A percentile compares a stretch with the other conserved stretches of the same genome.
phyloP scores from a whole-genome alignment of 257 asterid species.

The Salvia miltiorrhiza region DNA sequence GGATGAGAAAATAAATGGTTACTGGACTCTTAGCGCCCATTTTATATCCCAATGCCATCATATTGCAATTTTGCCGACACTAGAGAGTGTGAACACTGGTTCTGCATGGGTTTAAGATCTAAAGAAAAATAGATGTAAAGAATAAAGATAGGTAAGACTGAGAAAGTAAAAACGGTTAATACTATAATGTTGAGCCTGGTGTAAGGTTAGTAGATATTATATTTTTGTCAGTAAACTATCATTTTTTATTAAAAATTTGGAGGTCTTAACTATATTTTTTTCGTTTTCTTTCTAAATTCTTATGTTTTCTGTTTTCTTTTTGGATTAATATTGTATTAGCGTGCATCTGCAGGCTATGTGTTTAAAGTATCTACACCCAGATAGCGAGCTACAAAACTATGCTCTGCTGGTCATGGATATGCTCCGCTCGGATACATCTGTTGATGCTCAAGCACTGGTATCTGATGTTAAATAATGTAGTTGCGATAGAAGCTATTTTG shows the following conservation, averaged over 20 bases:
- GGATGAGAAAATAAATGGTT: constrained; percentile 18
- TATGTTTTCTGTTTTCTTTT: no score
- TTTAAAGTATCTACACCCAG: constrained; percentile 81
- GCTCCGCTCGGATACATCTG: constrained; percentile 64
- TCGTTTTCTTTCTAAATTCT: constrained; percentile 19
- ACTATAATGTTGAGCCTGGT: constrained; percentile 6
- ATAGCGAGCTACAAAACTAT: constrained; percentile 79
- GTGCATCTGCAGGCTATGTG: constrained; percentile 67
- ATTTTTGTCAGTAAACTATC: constrained; percentile 6
- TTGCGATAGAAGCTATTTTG: constrained; percentile 5
- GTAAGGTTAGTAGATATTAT: constrained; percentile 6
- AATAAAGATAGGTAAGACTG: constrained; percentile 14
- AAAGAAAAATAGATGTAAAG: constrained; percentile 8
- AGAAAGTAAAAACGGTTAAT: neutral
- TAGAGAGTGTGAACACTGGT: neutral
- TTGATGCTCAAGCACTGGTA: constrained; percentile 98
- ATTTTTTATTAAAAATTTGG: constrained; percentile 2
- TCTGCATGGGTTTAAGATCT: neutral
- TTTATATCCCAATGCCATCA: constrained; percentile 20
- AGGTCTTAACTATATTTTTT: constrained; percentile 7
- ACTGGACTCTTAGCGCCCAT: constrained; percentile 3
- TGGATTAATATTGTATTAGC: constrained; percentile 5
- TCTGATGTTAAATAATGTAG: constrained; percentile 18
- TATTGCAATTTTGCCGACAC: constrained; percentile 2
- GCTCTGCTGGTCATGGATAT: constrained; percentile 73